A percentile compares a stretch with the other conserved stretches of the same genome.
Conservation (phyloP, 306 rosid genomes). For the Rosa rugosa region DNA sequence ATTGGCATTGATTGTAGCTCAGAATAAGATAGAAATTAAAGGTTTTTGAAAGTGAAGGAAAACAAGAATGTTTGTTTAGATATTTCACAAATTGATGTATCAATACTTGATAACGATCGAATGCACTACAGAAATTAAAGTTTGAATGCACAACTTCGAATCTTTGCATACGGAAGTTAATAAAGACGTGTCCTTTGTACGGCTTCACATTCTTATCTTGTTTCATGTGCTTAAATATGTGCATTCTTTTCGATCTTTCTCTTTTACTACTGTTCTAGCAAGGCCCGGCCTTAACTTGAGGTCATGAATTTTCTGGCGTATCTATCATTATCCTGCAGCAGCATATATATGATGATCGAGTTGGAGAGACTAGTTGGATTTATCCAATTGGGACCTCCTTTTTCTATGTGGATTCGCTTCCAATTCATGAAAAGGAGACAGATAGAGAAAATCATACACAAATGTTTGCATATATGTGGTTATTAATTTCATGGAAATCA, state of each 20-base stretch:
- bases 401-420: conserved; percentile 25
- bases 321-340: not conserved
- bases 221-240: not conserved
- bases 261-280: not conserved
- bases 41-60: not conserved
- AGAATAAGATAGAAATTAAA: not conserved
- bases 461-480: not conserved
- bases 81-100: not conserved
- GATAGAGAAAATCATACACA: not conserved
- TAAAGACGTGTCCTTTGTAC: conserved; percentile 54
- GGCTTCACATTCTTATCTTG: conserved; percentile 32
- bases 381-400: conserved; percentile 39
- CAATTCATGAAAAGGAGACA: conserved; percentile 19
- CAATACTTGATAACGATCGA: not conserved
- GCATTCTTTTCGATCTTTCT: not conserved
- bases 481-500: not conserved
- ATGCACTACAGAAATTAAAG: not conserved
- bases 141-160: conserved; percentile 3
- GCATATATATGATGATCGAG: not conserved
- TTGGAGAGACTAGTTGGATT: conserved; percentile 26
- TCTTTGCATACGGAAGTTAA: conserved; percentile 32
- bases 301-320: not conserved
- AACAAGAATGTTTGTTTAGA: not conserved
- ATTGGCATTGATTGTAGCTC: not conserved
- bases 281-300: not conserved